Base-by-base conservation (phyloP, 768 basidiomycete species). In the Lactifluus pinguis region DNA sequence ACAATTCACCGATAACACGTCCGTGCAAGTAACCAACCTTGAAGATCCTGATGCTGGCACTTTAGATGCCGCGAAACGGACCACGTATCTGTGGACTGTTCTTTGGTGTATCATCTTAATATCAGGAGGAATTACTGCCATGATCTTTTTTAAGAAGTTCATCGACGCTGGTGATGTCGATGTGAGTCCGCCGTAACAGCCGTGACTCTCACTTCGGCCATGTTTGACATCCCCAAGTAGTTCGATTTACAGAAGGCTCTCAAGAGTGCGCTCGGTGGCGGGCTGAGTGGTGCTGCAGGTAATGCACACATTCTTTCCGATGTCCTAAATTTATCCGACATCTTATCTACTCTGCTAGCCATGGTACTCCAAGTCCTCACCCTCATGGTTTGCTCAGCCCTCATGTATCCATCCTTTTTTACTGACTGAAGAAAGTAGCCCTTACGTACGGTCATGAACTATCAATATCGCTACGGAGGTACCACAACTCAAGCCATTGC, bases 371-470 rank as follows among this genome's bases (percentile, higher is more conserved):
- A 98, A 70, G 95, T 98, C 17, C 71, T 97, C 55, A 83, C 85
- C 1, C 80, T 95, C 60, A 97, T 97, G 93, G 76, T 74, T 64
- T 53, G 60, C 49, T 38, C 14, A 21, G 25, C 52, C 21, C 47
- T 2, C 49, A 49, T 4, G 32, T 32, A 32, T 32, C 4, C 32
- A 32, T 62, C 30, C 14, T 59, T 41, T 66, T 58, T 32, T 61
- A 47, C n/a, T 32, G 30, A 53, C 53, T n/a, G n/a, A n/a, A 4
- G 2, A 42, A 11, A 47, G 13, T 56, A 87, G 87, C 93, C 92
- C 6, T 73, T 95, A n/a, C 83, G 92, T 19, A 97, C 95, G 2
- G 80, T 94, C 57, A 98, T 98, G 95, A 98, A 98, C 77, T 97
- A 90, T 70, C 92, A 94, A 74, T 93, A 94, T 71, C 83, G 87